Conservation (phyloP, 768 basidiomycete species). For the Dentipellis sp. region DNA sequence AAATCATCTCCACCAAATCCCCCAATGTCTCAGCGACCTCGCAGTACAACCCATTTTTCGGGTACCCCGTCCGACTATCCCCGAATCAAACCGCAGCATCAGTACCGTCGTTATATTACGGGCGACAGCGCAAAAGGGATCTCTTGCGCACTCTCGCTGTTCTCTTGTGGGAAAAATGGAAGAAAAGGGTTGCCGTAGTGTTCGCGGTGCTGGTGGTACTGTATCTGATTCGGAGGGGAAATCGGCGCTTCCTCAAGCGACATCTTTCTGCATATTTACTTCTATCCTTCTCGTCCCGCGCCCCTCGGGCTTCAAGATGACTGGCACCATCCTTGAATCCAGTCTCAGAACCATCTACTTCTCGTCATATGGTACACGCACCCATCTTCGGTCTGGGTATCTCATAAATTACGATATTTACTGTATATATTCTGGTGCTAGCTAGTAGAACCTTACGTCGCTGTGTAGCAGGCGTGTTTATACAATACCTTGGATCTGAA, state of each 20-base stretch:
- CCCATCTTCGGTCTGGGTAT: too few relatives aligned
- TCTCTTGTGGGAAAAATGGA: constrained; percentile 64
- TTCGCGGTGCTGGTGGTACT: constrained; percentile 25
- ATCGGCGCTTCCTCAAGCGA: neutral
- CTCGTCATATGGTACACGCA: too few relatives aligned
- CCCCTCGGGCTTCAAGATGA: too few relatives aligned
- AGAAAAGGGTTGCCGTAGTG: constrained; percentile 5
- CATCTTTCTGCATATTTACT: neutral
- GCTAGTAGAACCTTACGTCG: too few relatives aligned
- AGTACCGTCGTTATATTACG: constrained; percentile 42
- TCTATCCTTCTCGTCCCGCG: too few relatives aligned
- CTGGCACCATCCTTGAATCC: too few relatives aligned
- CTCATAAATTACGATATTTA: too few relatives aligned
- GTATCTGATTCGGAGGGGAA: constrained; percentile 14
- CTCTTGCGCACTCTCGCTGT: constrained; percentile 49
- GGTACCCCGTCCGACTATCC: constrained; percentile 42
- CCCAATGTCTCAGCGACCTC: constrained; percentile 42
- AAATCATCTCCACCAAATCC: constrained; percentile 10
- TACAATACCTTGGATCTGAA: too few relatives aligned
- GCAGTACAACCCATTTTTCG: constrained; percentile 62
- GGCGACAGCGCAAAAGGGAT: constrained; percentile 62
- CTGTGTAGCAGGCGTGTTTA: too few relatives aligned
- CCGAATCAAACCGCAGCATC: constrained; percentile 22
- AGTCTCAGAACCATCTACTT: too few relatives aligned
- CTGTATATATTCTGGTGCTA: too few relatives aligned